phyloP scores from a whole-genome alignment of 495 filamentous ascomycete species.

The Penicillium turbatum region DNA sequence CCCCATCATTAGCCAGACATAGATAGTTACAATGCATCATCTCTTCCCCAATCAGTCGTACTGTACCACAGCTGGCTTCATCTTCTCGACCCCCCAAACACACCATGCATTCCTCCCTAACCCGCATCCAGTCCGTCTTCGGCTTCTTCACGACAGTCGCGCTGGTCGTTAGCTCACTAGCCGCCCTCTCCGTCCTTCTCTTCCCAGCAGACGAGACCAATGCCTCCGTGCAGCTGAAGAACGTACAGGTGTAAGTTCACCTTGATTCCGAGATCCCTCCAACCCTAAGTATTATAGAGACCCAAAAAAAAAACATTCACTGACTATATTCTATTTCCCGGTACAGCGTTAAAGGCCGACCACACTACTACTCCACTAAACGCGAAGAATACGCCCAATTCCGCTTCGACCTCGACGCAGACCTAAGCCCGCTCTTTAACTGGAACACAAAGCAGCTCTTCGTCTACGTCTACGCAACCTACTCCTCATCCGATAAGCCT shows the following conservation, averaged over 20 bases:
- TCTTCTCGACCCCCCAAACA: conserved; percentile 7
- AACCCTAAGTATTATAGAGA: too few species aligned
- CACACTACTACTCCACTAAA: conserved; percentile 88
- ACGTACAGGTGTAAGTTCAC: conserved; percentile 81
- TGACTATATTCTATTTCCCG: not conserved
- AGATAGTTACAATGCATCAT: too few species aligned
- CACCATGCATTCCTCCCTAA: conserved; percentile 82
- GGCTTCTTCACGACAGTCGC: conserved; percentile 96
- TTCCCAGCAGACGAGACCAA: conserved; percentile 59
- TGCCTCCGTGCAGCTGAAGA: conserved; percentile 62
- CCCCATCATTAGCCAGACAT: too few species aligned
- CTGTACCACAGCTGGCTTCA: conserved; percentile 45
- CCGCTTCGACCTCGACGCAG: conserved; percentile 84
- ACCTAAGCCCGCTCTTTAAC: conserved; percentile 88
- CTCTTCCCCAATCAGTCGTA: too few species aligned
- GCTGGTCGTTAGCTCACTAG: conserved; percentile 70
- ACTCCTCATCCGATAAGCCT: conserved; percentile 53
- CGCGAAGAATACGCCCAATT: conserved; percentile 93
- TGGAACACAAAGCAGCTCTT: conserved; percentile 99
- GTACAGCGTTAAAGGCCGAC: conserved; percentile 73
- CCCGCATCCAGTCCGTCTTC: conserved; percentile 86
- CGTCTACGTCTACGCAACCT: conserved; percentile 86
- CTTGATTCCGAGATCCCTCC: too few species aligned
- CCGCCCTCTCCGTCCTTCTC: conserved; percentile 75
- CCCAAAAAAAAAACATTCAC: not conserved